Conservation (phyloP, 225 moss, liverwort and hornwort genomes). For the Neckera pumila region DNA sequence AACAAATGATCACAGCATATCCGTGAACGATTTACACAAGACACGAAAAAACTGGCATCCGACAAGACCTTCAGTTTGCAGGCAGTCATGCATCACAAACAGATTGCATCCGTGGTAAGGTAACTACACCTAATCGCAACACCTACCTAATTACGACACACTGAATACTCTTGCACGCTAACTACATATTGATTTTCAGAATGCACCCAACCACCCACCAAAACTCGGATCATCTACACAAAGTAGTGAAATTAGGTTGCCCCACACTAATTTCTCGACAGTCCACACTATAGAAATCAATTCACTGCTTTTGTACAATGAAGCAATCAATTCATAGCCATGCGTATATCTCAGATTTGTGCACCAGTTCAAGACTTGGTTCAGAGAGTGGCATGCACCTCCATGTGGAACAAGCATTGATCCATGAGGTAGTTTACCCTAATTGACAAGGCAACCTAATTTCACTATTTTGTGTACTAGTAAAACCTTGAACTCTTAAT, state of each 20-base stretch:
- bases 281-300: too few relatives aligned
- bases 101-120: neutral
- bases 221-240: neutral
- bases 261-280: too few relatives aligned
- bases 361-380: too few relatives aligned
- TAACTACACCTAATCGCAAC: neutral
- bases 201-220: neutral
- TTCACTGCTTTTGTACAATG: too few relatives aligned
- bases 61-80: neutral
- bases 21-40: neutral
- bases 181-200: neutral
- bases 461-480: too few relatives aligned
- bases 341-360: too few relatives aligned
- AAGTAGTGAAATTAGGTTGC: too few relatives aligned
- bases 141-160: neutral
- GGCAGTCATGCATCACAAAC: neutral
- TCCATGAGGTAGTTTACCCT: too few relatives aligned
- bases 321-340: too few relatives aligned
- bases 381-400: too few relatives aligned
- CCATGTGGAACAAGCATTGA: too few relatives aligned
- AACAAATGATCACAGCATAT: neutral
- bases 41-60: neutral
- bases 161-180: neutral
- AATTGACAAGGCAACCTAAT: too few relatives aligned
- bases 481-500: neutral